Evolutionary conservation across 495 filamentous ascomycete genomes (phyloP), one percentile per base, ranked within the genome.

Genomic region (Penicilliopsis zonata): DNA sequence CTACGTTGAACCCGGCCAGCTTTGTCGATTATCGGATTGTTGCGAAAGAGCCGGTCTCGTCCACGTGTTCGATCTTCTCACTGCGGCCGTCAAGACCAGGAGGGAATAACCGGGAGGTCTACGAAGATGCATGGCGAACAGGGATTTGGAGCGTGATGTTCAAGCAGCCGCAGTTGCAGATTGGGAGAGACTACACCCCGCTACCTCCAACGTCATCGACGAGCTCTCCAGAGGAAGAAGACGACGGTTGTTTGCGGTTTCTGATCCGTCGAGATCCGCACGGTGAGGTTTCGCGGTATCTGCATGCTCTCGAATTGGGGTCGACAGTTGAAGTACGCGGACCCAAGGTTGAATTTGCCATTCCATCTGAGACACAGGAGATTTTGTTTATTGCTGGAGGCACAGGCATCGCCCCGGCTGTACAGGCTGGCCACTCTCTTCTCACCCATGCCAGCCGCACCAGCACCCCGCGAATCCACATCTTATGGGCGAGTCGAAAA

Each of bases 121-220:
- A 70, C 46, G 57, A 62, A 19, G 51, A 65, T 20, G 59, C 57
- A 34, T 77, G 72, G 68, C 52, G 53, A 30, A 62, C 63, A 4
- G 82, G 80, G 1, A 61, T 90, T 22, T 87, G 85, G 77, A 84
- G 78, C 37, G 77, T 95, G 10, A 82, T 94, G 67, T 67, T 94
- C 45, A 94, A 93, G 52, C 88, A 98, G 53, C 90, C 90, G 6
- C 76, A 92, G 47, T 44, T 95, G 31, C 85, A 93, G 47, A 88
- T 98, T 29, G 80, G 82, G 22, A 59, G 90, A 31, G 72, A 78
- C 12, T 98, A 98, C 52, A 95, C 90, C 8, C 86, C 88, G 0
- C 58, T 96, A 1, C 88, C 90, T 0, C 59, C 73, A 7, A 40
- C 38, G 1, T 37, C 38, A 5, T 29, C 33, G 21, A 46, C 33